phyloP scores from a whole-genome alignment of 2,329 filamentous ascomycete genomes.

The Phaeosphaeriaceae sp. region DNA sequence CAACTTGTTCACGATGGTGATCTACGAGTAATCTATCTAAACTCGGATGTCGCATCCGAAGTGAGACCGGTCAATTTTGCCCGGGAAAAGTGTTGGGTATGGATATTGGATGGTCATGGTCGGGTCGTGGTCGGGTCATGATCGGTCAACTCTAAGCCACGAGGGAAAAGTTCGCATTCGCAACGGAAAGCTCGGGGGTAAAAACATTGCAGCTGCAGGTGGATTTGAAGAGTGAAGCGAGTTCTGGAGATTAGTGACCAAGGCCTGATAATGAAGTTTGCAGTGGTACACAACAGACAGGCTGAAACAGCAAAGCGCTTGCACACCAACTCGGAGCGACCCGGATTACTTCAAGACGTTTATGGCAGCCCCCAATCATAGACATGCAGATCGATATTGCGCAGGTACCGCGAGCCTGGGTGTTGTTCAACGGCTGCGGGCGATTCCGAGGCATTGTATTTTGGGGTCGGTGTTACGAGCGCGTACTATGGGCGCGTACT shows the following conservation, averaged over 20 bases:
- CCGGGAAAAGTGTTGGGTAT: background rate
- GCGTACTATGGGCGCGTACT: conserved; percentile 35
- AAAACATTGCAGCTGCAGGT: background rate
- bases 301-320: conserved; percentile 30
- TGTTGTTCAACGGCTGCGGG: conserved; percentile 15
- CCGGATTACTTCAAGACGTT: conserved; percentile 16
- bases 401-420: conserved; percentile 22
- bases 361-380: conserved; percentile 8
- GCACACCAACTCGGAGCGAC: conserved; percentile 13
- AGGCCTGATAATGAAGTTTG: conserved; percentile 10
- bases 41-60: background rate
- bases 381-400: conserved; percentile 18
- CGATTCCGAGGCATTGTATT: conserved; percentile 23
- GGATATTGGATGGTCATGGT: background rate
- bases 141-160: background rate
- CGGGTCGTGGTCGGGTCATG: background rate
- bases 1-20: background rate
- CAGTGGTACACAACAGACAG: conserved; percentile 13
- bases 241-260: background rate
- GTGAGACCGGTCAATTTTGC: background rate
- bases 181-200: background rate
- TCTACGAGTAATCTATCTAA: background rate
- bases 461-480: conserved; percentile 31
- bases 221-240: background rate
- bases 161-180: background rate